A percentile compares a stretch with the other conserved stretches of the same genome.
phyloP scores from a whole-genome alignment of 1,284 basidiomycete species.

The Rhodofomes roseus region DNA sequence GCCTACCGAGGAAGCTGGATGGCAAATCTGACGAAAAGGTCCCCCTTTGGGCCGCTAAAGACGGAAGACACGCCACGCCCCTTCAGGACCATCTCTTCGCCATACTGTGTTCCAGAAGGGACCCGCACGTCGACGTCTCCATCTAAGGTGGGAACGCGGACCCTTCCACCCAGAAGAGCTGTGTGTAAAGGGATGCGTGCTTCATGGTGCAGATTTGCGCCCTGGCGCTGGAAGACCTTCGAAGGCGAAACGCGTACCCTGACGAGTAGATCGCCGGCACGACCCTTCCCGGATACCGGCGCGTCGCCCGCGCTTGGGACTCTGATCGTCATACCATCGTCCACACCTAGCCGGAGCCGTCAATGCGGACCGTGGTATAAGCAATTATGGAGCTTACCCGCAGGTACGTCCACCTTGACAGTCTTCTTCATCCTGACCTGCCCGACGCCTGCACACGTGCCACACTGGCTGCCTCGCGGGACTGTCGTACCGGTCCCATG shows the following conservation, averaged over 20 bases:
- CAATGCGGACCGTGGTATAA: constrained; percentile 13
- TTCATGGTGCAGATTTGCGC: constrained; percentile 88
- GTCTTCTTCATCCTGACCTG: constrained; percentile 80
- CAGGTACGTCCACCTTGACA: constrained; percentile 83
- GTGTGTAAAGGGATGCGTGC: constrained; percentile 90
- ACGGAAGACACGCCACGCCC: constrained; percentile 81
- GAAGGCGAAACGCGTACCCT: constrained; percentile 84
- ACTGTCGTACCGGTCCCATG: constrained; percentile 82
- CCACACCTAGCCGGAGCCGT: constrained; percentile 62
- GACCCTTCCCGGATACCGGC: constrained; percentile 75
- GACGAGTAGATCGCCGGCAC: constrained; percentile 84
- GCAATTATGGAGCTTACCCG: constrained; percentile 49
- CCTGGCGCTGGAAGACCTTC: constrained; percentile 88
- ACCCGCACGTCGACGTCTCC: constrained; percentile 95
- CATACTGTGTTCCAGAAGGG: constrained; percentile 91
- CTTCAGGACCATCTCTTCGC: constrained; percentile 95
- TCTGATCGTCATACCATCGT: constrained; percentile 94
- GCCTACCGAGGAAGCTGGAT: constrained; percentile 88
- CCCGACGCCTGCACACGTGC: constrained; percentile 83
- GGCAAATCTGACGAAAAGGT: constrained; percentile 88
- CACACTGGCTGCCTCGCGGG: constrained; percentile 79
- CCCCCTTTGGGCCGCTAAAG: constrained; percentile 71
- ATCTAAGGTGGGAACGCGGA: constrained; percentile 93
- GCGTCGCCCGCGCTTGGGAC: constrained; percentile 85
- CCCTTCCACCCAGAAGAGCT: constrained; percentile 88